A percentile compares a stretch with the other conserved stretches of the same genome.
Conservation (phyloP, 257 asterid species). For the Capsicum pubescens region DNA sequence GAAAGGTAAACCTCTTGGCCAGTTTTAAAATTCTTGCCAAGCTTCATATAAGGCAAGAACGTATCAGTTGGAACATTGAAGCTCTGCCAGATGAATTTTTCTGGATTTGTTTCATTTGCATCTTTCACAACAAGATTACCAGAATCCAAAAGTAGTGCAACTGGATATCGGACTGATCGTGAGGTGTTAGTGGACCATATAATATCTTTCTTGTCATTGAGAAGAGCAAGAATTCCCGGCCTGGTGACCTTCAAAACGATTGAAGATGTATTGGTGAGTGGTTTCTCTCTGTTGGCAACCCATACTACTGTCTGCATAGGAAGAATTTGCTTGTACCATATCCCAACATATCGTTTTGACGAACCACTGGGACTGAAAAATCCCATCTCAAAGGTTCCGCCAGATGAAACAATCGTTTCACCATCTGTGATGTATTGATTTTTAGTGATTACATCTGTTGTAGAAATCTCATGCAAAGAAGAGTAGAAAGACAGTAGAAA, state of each 20-base stretch:
- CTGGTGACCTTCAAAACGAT: neutral
- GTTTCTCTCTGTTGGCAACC: constrained; percentile 25
- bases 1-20: constrained; percentile 38
- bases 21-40: constrained; percentile 42
- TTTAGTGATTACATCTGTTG: constrained; percentile 16
- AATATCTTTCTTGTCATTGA: neutral
- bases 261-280: constrained; percentile 24
- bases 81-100: constrained; percentile 42
- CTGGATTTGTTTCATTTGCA: constrained; percentile 31
- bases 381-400: constrained; percentile 38
- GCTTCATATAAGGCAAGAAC: constrained; percentile 38
- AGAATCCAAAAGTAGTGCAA: constrained; percentile 40
- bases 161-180: constrained; percentile 27
- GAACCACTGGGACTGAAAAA: constrained; percentile 35
- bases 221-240: constrained; percentile 30
- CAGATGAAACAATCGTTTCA: constrained; percentile 32
- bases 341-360: constrained; percentile 29
- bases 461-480: neutral
- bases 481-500: neutral
- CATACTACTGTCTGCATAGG: constrained; percentile 21
- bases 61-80: constrained; percentile 43
- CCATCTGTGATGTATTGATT: constrained; percentile 28
- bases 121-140: constrained; percentile 51
- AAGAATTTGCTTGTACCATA: constrained; percentile 30
- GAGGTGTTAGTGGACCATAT: constrained; percentile 40